Conservation (phyloP, 345 rosid species). For the Citrus trifoliata region DNA sequence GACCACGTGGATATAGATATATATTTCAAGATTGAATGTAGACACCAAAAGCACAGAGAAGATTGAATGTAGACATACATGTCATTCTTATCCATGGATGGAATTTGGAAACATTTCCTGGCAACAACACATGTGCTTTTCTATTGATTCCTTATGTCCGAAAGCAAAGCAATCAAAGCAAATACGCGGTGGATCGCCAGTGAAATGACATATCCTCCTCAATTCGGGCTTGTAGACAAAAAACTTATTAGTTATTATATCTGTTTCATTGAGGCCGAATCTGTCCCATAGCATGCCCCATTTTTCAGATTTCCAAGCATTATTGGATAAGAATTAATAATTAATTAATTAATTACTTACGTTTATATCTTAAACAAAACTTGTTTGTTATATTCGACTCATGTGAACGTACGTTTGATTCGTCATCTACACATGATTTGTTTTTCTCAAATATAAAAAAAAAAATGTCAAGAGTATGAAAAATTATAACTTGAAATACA, state of each 20-base stretch:
- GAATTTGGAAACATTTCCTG: background rate
- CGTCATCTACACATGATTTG: background rate
- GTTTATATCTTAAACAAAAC: background rate
- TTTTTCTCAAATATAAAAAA: background rate
- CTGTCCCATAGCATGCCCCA: background rate
- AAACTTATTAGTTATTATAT: too few species aligned
- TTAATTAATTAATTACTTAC: too few species aligned
- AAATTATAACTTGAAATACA: too few species aligned
- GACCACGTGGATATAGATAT: too few species aligned
- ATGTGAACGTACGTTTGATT: background rate
- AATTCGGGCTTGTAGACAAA: too few species aligned
- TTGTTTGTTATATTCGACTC: background rate
- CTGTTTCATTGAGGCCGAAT: background rate
- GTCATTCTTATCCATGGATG: background rate
- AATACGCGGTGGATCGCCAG: too few species aligned
- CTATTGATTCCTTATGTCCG: too few species aligned
- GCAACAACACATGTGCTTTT: background rate
- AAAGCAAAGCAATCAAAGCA: too few species aligned
- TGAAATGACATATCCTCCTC: too few species aligned
- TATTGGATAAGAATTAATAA: background rate
- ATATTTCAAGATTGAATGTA: too few species aligned
- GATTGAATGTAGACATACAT: too few species aligned
- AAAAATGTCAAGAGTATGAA: background rate
- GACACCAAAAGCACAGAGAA: too few species aligned
- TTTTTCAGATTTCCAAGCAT: background rate